A percentile compares a stretch with the other conserved stretches of the same genome.
These are phyloP conservation scores for Botrytis aclada DNA, from an alignment of 2,329 filamentous ascomycete genomes.

Conservation along the genomic window DNA sequence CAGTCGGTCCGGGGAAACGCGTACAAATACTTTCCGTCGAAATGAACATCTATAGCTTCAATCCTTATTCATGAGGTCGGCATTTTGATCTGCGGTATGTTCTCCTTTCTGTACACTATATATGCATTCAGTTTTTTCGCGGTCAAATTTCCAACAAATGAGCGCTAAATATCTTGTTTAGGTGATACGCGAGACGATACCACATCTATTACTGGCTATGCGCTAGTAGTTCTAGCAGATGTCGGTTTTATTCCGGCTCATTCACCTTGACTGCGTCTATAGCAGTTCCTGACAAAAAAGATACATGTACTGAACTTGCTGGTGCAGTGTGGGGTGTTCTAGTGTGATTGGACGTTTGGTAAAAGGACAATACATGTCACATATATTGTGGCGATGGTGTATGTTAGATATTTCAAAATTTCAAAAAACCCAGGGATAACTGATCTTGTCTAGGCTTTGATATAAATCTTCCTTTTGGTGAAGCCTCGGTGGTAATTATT, in stretches of 20 bases:
- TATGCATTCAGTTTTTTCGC: background rate
- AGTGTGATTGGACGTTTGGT: slow-evolving; percentile 31
- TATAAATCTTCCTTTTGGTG: slow-evolving; percentile 43
- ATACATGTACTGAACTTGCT: slow-evolving; percentile 22
- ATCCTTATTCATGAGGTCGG: slow-evolving; percentile 37
- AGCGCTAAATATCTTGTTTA: background rate
- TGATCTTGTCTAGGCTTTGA: background rate
- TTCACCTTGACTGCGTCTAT: slow-evolving; percentile 50
- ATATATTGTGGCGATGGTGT: slow-evolving; percentile 37
- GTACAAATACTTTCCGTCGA: slow-evolving; percentile 31
- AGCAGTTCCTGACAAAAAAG: slow-evolving; percentile 28
- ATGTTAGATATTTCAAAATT: background rate
- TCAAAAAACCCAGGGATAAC: background rate
- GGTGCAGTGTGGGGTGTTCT: slow-evolving; percentile 25
- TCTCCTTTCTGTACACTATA: background rate
- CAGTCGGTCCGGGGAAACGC: slow-evolving; percentile 12
- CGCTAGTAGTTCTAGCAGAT: slow-evolving; percentile 48
- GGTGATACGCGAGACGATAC: slow-evolving; percentile 24
- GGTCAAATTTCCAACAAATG: background rate
- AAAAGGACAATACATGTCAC: slow-evolving; percentile 35
- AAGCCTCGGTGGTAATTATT: slow-evolving; percentile 38
- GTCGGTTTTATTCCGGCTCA: slow-evolving; percentile 47
- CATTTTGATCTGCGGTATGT: slow-evolving; percentile 31
- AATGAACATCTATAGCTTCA: slow-evolving; percentile 25
- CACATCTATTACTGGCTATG: slow-evolving; percentile 45